Evolutionary conservation across 2,329 filamentous ascomycete genomes (phyloP).

Genomic region (Daldinia sp.): DNA sequence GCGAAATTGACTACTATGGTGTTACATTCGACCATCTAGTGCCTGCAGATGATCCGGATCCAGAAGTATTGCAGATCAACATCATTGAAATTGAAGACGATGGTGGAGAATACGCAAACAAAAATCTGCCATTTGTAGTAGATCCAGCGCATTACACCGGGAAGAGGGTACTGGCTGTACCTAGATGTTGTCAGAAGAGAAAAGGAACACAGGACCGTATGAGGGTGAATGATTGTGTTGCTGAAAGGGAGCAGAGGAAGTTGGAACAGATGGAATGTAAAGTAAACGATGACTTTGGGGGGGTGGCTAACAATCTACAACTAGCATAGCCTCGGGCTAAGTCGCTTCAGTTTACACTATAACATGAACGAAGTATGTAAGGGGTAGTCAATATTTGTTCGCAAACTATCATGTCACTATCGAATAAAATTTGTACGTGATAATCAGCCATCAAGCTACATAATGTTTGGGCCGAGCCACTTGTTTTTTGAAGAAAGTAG

Average conservation of each 20-base stretch:
- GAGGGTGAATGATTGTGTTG: not conserved
- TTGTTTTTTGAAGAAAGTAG: no score
- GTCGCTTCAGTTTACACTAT: no score
- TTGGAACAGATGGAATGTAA: not conserved
- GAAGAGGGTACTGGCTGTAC: not conserved
- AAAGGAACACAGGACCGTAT: not conserved
- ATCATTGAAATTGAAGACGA: not conserved
- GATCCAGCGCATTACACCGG: not conserved
- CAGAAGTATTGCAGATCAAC: not conserved
- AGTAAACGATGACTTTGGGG: not conserved
- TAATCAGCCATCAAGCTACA: no score
- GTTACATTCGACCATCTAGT: slow-evolving; percentile 5
- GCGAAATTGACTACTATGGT: not conserved
- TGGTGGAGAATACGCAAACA: not conserved
- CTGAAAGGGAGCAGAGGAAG: not conserved
- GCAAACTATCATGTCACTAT: no score
- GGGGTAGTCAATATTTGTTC: no score
- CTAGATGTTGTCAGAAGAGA: slow-evolving; percentile 2
- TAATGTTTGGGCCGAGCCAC: no score
- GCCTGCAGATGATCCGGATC: not conserved
- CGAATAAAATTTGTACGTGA: no score
- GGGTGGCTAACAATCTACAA: no score
- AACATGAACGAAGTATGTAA: no score
- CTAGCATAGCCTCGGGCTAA: no score
- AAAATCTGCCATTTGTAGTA: not conserved